Conservation (phyloP, 1,284 basidiomycete species). For the Ustilago loliicola region DNA sequence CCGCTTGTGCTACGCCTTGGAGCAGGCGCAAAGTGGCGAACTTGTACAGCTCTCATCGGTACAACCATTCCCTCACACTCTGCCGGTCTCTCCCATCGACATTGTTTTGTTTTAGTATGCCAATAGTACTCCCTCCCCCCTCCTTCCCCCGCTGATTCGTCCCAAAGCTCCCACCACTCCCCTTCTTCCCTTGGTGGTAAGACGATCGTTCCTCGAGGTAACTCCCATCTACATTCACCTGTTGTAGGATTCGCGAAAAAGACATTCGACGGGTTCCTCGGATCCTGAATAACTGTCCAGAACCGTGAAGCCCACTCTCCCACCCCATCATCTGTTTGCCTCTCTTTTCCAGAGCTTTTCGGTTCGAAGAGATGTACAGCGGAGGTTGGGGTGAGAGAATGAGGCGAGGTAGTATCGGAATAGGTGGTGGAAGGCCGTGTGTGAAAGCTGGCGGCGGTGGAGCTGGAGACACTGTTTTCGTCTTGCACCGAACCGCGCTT, state of each 20-base stretch:
- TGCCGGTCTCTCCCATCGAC: conserved; percentile 86
- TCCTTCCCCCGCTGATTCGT: conserved; percentile 78
- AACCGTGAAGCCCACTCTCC: conserved; percentile 26
- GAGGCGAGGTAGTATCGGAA: background rate
- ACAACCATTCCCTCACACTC: conserved; percentile 82
- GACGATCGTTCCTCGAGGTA: conserved; percentile 88
- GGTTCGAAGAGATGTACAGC: no score
- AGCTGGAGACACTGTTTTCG: background rate
- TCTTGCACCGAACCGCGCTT: no score
- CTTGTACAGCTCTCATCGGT: conserved; percentile 85
- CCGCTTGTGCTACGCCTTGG: conserved; percentile 61
- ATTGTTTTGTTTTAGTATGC: conserved; percentile 86
- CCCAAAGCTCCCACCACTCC: conserved; percentile 94
- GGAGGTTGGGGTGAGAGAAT: background rate
- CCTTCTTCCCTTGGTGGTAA: conserved; percentile 85
- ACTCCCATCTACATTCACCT: conserved; percentile 91
- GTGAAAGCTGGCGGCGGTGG: background rate
- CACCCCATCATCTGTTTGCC: conserved; percentile 31
- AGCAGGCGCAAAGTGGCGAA: background rate
- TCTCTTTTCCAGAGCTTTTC: no score
- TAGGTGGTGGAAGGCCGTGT: background rate
- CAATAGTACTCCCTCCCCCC: conserved; percentile 89
- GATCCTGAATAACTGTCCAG: conserved; percentile 52
- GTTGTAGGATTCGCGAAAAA: conserved; percentile 94
- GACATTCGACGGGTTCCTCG: background rate